Evolutionary conservation across 257 asterid species (phyloP).

Genomic region (Nicotiana benthamiana): DNA sequence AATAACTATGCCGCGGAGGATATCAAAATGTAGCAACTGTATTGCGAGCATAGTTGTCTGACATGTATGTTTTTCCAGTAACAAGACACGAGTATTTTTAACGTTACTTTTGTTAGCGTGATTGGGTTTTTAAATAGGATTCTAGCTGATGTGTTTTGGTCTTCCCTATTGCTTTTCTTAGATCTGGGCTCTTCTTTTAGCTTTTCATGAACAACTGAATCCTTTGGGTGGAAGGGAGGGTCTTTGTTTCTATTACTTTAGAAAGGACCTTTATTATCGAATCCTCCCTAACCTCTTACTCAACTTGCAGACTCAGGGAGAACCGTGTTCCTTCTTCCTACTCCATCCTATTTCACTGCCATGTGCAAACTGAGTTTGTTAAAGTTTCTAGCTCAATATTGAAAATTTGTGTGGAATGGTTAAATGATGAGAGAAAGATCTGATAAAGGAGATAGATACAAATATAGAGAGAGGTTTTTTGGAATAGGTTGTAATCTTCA

Average conservation of each 20-base stretch:
- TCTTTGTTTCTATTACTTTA: not conserved
- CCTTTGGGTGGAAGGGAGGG: not conserved
- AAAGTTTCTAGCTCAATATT: not conserved
- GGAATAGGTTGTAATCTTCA: not conserved
- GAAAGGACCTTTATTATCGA: not conserved
- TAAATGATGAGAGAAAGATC: not conserved
- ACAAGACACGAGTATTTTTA: not conserved
- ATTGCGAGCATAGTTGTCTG: not conserved
- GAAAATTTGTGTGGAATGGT: not conserved
- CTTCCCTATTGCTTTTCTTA: not conserved
- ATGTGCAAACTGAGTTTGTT: not conserved
- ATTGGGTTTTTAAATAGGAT: not conserved
- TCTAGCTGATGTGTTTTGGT: not conserved
- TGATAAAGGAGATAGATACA: not conserved
- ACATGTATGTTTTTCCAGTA: not conserved
- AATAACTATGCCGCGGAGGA: not conserved
- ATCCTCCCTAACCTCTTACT: not conserved
- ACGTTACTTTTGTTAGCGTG: not conserved
- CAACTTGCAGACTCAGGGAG: not conserved
- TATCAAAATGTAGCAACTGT: not conserved
- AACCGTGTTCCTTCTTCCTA: not conserved
- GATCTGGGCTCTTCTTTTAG: not conserved
- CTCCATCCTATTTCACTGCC: not conserved
- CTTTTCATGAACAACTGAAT: not conserved
- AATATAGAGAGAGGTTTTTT: not conserved